These are phyloP conservation scores for Leucosporidium scottii DNA, from an alignment of 768 basidiomycete genomes.

Conservation along the genomic window DNA sequence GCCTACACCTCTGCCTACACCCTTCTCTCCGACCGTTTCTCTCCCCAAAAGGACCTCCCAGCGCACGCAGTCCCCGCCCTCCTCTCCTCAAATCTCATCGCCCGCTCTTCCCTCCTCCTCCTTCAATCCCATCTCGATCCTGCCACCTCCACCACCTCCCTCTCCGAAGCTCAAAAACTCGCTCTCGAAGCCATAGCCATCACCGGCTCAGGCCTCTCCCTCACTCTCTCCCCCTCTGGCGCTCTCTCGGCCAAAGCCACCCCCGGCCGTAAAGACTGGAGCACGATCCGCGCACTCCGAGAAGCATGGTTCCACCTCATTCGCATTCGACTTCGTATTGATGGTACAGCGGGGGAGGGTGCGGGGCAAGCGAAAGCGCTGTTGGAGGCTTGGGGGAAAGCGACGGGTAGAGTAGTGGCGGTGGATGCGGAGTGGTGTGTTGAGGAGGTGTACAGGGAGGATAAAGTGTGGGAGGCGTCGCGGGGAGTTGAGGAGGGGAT, in stretches of 20 bases:
- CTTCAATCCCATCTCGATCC: constrained; percentile 6
- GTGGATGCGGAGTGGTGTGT: constrained; percentile 15
- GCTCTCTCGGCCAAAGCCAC: background rate
- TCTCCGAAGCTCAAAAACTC: constrained; percentile 9
- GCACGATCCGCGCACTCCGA: constrained; percentile 9
- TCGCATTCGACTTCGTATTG: constrained; percentile 8
- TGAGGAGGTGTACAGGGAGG: constrained; percentile 12
- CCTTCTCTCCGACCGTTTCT: constrained; percentile 21
- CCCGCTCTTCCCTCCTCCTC: constrained; percentile 19
- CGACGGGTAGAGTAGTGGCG: background rate
- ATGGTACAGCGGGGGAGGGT: constrained; percentile 1
- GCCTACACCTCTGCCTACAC: constrained; percentile 8
- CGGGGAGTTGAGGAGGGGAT: constrained; percentile 4
- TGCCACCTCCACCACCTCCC: background rate
- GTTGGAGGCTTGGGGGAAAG: background rate
- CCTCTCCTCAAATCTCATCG: constrained; percentile 23
- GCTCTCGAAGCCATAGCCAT: constrained; percentile 10
- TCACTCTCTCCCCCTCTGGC: background rate
- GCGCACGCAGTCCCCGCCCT: constrained; percentile 15
- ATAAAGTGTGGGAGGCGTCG: background rate
- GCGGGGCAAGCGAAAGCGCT: background rate
- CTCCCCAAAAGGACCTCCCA: constrained; percentile 17
- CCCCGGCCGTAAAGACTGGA: constrained; percentile 5
- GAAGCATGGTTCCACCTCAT: constrained; percentile 9
- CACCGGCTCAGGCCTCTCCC: constrained; percentile 2